Base-by-base conservation (phyloP, 2,329 filamentous ascomycete genomes). In the Stachybotrys elegans region DNA sequence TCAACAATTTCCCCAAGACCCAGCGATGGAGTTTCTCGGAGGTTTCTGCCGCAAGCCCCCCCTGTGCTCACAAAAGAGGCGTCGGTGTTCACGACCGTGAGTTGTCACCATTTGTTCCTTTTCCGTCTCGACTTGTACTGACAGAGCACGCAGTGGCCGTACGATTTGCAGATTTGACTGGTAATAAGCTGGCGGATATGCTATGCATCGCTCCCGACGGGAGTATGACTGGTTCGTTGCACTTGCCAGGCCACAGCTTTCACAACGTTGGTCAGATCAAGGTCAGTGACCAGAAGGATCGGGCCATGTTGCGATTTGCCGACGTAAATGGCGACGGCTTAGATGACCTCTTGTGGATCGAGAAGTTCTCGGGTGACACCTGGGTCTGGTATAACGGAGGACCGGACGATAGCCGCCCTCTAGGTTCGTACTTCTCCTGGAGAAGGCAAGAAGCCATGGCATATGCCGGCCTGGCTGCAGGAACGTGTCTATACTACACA, bases 241-340 rank as follows among this genome's bases (percentile, higher is more conserved):
- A 43, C 16, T 3, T 12, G 3, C n/a, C 19, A 45, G 7, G 48
- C 47, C 5, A 52, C 43, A 4, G 61, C 54, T 19, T 61, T 22
- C 16, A 22, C 2, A 51, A 65, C 37, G 50, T 55, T 12, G 52
- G 44, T n/a, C 59, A 63, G 51, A 49, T 64, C 44, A 65, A 62
- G 48, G 48, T 49, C 38, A 42, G 50, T 12, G 52, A 57, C 29
- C 51, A 42, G 21, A 52, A 51, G 12, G 65, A 68, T 39, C 59
- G 65, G 1, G 63, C 65, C 12, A 64, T 67, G 44, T 42, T 65
- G 12, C 57, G 58, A 8, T 71, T 52, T 27, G 61, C 59, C 4
- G 68, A 70, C 48, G 59, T 69, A 16, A 62, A 69, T 41, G 63
- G 65, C 12, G 44, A 46, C 13, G 44, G 44, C 17, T 20, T 20